Evolutionary conservation across 495 filamentous ascomycete genomes (phyloP).

Genomic region (Aspergillus sclerotioniger): DNA sequence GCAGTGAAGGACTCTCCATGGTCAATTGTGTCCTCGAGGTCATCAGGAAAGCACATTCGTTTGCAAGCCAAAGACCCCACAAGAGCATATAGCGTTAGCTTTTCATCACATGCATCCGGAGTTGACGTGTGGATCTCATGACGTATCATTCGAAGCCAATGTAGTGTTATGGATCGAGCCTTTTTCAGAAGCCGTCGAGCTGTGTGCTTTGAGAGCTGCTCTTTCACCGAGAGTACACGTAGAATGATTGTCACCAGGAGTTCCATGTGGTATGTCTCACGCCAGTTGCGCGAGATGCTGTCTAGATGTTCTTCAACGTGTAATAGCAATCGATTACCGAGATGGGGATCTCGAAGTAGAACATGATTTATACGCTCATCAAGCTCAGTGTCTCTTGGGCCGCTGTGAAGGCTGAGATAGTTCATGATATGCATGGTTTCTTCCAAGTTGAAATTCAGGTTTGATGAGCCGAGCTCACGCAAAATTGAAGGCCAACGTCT

Average conservation of each 20-base stretch:
- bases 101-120: neutral
- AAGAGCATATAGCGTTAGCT: neutral
- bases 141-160: neutral
- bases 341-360: conserved; percentile 22
- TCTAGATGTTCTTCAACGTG: conserved; percentile 22
- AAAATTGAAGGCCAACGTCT: conserved; percentile 51
- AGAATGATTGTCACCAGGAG: conserved; percentile 33
- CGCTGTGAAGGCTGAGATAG: conserved; percentile 47
- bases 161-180: neutral
- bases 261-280: conserved; percentile 38
- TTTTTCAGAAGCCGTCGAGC: neutral
- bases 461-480: conserved; percentile 43
- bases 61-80: neutral
- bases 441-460: conserved; percentile 44
- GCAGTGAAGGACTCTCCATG: conserved; percentile 20
- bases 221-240: conserved; percentile 23
- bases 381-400: conserved; percentile 20
- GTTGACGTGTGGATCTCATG: neutral
- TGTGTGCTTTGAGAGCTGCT: neutral
- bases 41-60: conserved; percentile 18
- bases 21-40: too few species aligned
- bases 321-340: conserved; percentile 18
- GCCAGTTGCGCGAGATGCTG: conserved; percentile 46
- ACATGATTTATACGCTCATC: conserved; percentile 19
- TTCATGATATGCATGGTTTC: conserved; percentile 40